Evolutionary conservation across 225 moss, liverwort and hornwort species (phyloP), one percentile per base, ranked within the genome.

Genomic region (Climacium dendroides): DNA sequence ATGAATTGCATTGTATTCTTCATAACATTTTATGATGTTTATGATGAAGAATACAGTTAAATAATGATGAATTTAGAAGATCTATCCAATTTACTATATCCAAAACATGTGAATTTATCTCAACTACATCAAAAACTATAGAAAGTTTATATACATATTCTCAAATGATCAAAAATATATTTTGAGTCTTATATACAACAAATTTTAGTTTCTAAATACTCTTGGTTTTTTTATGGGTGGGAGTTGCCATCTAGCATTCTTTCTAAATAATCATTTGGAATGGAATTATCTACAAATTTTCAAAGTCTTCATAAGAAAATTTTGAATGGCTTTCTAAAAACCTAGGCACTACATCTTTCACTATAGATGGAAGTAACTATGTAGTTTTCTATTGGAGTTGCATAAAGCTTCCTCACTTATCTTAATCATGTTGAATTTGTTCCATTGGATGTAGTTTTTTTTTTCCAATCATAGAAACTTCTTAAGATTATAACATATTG

Each of bases 21-120:
- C n/a, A n/a, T n/a, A n/a, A n/a, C n/a, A n/a, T n/a, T n/a, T n/a
- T n/a, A n/a, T n/a, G n/a, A n/a, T n/a, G n/a, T n/a, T n/a, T n/a
- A n/a, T n/a, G n/a, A n/a, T n/a, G n/a, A 50, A 50, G 6, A 50
- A 74, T 50, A 19, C 13, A 30, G 19, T 7, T 48, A 48, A 73
- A 48, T 0, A 30, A 11, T 45, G 43, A 30, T 73, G 30, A 29
- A 47, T 19, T 47, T 13, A 2, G 15, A 17, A 73, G 18, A 71
- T 43, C 2, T 1, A 0, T 28, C 5, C 0, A 0, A 0, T 71
- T 43, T 10, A 45, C 0, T 10, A 3, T 29, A 29, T 45, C 3
- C 10, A 29, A 28, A 28, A 5, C 1, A 45, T 0, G 0, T 28
- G 10, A 43, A 45, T 16, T 17, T 16, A 3, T 72, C 3, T 45